These are phyloP conservation scores for Fusarium nanum DNA, from an alignment of 2,329 filamentous ascomycete genomes.

Conservation along the genomic window DNA sequence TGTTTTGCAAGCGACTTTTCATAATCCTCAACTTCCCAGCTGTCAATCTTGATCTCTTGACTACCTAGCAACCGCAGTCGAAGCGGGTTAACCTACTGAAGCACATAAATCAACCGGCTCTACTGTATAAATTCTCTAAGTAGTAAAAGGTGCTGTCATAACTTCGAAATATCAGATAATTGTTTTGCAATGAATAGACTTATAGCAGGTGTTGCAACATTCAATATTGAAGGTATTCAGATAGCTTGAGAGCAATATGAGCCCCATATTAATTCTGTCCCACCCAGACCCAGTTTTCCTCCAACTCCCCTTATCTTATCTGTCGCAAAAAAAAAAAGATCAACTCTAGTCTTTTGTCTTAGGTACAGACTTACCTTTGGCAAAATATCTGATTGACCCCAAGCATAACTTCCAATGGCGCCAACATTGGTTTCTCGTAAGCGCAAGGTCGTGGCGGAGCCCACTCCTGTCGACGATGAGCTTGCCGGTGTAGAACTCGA, in stretches of 20 bases:
- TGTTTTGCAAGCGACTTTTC: neutral
- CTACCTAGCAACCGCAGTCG: neutral
- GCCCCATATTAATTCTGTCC: neutral
- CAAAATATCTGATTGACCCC: conserved; percentile 4
- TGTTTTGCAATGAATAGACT: neutral
- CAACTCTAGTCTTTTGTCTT: neutral
- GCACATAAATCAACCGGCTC: neutral
- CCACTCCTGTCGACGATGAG: conserved; percentile 33
- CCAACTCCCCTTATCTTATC: conserved; percentile 33
- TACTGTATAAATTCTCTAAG: neutral
- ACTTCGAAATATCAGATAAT: neutral
- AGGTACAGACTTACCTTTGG: neutral
- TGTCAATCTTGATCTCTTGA: neutral
- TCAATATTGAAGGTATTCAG: neutral
- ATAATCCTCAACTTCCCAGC: neutral
- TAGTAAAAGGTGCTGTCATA: neutral
- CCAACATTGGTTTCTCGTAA: conserved; percentile 40
- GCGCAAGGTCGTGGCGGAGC: conserved; percentile 39
- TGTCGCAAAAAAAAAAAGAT: conserved; percentile 16
- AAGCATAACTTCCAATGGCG: conserved; percentile 34
- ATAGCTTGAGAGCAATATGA: neutral
- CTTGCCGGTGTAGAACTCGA: conserved; percentile 63
- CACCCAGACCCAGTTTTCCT: neutral
- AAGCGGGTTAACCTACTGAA: neutral
- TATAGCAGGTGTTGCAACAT: neutral